Evolutionary conservation across 305 asterid species (phyloP).

Genomic region (Fraxinus greggii): DNA sequence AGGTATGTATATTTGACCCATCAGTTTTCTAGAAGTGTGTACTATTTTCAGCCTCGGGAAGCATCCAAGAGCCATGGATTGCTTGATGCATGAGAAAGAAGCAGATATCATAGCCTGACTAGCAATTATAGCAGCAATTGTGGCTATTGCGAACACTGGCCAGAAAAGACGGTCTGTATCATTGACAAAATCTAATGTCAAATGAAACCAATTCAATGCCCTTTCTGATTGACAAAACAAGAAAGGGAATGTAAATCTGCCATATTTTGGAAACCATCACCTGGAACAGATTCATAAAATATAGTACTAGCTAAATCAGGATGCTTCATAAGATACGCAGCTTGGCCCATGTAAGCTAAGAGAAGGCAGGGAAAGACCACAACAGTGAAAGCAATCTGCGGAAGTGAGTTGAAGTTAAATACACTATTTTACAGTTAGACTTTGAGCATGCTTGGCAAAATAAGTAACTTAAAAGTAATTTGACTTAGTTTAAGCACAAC

Average conservation of each 20-base stretch:
- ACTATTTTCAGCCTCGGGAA: slow-evolving; percentile 88
- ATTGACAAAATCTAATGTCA: slow-evolving; percentile 26
- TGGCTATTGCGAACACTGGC: slow-evolving; percentile 86
- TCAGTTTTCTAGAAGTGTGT: slow-evolving; percentile 80
- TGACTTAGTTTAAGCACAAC: background rate
- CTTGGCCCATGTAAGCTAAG: slow-evolving; percentile 96
- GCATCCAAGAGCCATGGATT: slow-evolving; percentile 98
- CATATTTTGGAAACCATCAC: slow-evolving; percentile 33
- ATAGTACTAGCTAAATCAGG: slow-evolving; percentile 56
- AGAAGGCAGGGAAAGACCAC: slow-evolving; percentile 95
- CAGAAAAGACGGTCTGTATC: slow-evolving; percentile 72
- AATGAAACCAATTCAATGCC: slow-evolving; percentile 12
- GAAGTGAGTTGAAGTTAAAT: slow-evolving; percentile 13
- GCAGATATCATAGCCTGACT: slow-evolving; percentile 99
- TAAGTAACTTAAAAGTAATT: background rate
- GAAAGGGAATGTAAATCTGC: background rate
- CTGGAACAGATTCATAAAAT: slow-evolving; percentile 90
- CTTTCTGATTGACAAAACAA: background rate
- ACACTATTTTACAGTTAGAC: background rate
- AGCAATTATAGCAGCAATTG: slow-evolving; percentile 91
- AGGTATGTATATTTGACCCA: slow-evolving; percentile 97
- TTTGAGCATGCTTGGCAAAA: background rate
- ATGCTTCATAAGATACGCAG: slow-evolving; percentile 76
- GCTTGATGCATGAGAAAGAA: slow-evolving; percentile 91
- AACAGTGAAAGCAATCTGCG: slow-evolving; percentile 82